Conservation (phyloP, 257 asterid species). For the Oldenlandia corymbosa region DNA sequence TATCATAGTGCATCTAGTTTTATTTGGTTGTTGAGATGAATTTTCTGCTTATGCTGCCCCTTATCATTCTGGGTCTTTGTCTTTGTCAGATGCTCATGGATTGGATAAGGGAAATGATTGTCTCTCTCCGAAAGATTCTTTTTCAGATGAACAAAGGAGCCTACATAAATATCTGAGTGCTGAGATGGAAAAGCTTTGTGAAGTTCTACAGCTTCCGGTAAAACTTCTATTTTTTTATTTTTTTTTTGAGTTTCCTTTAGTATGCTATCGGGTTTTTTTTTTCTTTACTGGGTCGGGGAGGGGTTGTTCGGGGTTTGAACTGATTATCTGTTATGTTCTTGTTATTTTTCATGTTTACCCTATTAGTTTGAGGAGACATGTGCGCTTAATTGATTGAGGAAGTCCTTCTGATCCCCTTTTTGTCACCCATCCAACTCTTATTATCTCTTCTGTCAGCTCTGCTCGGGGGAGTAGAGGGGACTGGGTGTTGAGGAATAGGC, state of each 20-base stretch:
- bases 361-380: no score
- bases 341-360: no score
- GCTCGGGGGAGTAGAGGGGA: not conserved
- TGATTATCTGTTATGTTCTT: no score
- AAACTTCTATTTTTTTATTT: conserved; percentile 1
- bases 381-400: no score
- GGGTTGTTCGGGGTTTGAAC: no score
- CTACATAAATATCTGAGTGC: conserved; percentile 27
- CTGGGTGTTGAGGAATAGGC: no score
- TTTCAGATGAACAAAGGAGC: conserved; percentile 34
- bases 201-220: conserved; percentile 57
- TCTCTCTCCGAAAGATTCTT: conserved; percentile 11
- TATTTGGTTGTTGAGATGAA: not conserved
- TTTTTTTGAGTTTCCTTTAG: no score
- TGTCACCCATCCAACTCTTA: not conserved
- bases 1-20: not conserved
- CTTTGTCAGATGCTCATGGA: conserved; percentile 11
- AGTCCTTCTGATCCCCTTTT: no score
- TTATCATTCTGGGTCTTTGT: no score
- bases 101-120: conserved; percentile 8
- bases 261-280: no score
- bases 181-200: conserved; percentile 35
- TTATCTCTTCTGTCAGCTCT: not conserved
- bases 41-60: conserved; percentile 10
- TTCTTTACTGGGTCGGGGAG: not conserved